These are phyloP conservation scores for Scenedesmus sp. DNA, from an alignment of 163 green algal species.

Conservation along the genomic window DNA sequence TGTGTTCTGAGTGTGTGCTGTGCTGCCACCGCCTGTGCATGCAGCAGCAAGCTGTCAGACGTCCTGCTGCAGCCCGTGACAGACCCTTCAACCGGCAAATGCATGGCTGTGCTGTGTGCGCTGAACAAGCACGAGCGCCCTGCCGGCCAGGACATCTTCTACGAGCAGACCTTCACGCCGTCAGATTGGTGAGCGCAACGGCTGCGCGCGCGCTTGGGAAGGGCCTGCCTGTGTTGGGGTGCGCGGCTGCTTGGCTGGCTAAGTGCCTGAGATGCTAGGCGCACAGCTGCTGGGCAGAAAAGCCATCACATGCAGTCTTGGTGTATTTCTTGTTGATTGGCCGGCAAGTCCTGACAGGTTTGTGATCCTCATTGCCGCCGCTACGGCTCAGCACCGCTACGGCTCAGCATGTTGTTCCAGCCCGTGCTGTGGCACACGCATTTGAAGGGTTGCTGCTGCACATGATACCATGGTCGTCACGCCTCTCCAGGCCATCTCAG, in stretches of 20 bases:
- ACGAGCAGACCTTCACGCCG: conserved; percentile 59
- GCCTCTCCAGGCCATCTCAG: no score
- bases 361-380: no score
- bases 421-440: no score
- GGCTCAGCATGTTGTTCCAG: no score
- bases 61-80: conserved; percentile 50
- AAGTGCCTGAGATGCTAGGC: background rate
- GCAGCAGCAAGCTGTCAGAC: conserved; percentile 1
- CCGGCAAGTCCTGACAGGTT: no score
- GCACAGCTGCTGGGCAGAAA: no score
- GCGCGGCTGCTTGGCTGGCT: background rate
- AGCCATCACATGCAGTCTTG: background rate
- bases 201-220: background rate
- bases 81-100: conserved; percentile 29
- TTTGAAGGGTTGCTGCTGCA: no score
- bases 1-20: background rate
- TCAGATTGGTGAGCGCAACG: conserved; percentile 51
- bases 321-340: background rate
- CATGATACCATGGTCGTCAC: no score
- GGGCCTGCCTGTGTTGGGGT: background rate
- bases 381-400: conserved; percentile 41
- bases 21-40: background rate
- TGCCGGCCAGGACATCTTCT: background rate
- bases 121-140: conserved; percentile 36
- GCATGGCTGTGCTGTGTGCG: conserved; percentile 47